phyloP scores from a whole-genome alignment of 164 flowering plant species.

The Magnolia officinalis region DNA sequence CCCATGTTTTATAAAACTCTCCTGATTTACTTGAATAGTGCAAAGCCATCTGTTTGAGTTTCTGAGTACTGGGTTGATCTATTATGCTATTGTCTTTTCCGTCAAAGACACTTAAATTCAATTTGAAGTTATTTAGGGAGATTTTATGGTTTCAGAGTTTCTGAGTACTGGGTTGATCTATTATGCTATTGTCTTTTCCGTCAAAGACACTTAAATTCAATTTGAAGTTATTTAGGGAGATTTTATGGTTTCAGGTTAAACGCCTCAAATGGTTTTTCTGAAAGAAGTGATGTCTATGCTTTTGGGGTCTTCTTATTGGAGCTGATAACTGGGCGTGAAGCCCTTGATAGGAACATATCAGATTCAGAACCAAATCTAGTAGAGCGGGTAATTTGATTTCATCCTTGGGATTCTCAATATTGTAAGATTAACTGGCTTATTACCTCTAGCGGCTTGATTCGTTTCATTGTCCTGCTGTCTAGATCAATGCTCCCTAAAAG shows the following conservation, averaged over 20 bases:
- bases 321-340: conserved; percentile 37
- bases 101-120: background rate
- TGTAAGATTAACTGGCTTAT: background rate
- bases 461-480: background rate
- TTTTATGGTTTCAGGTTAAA: conserved; percentile 18
- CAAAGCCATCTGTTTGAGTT: background rate
- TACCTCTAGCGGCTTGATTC: background rate
- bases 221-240: background rate
- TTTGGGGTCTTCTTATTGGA: conserved; percentile 50
- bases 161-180: too few species aligned
- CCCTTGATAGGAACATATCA: conserved; percentile 17
- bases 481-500: too few species aligned
- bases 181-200: too few species aligned
- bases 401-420: background rate
- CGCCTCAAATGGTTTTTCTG: conserved; percentile 18
- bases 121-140: background rate
- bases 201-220: background rate
- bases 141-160: background rate
- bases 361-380: conserved; percentile 23
- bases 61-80: too few species aligned
- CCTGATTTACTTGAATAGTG: background rate
- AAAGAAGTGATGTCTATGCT: conserved; percentile 40
- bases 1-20: background rate
- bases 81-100: too few species aligned
- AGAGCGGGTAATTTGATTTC: conserved; percentile 21